These are phyloP conservation scores for Colletotrichum phormii DNA, from an alignment of 2,329 filamentous ascomycete genomes.

Conservation along the genomic window DNA sequence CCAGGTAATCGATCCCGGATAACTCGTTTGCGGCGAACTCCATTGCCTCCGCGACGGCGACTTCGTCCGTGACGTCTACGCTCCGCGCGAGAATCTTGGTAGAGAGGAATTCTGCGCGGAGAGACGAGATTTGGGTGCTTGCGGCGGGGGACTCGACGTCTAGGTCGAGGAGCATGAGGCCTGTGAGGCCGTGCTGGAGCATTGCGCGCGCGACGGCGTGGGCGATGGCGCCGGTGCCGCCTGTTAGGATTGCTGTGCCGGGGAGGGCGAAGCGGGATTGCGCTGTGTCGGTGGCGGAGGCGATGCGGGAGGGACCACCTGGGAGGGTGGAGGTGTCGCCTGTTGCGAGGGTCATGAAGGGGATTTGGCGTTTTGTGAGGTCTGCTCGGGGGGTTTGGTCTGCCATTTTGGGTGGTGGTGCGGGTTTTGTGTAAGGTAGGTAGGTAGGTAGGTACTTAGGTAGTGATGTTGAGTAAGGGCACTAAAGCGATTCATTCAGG, in stretches of 20 bases:
- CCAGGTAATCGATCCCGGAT: conserved; percentile 63
- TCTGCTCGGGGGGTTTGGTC: conserved; percentile 28
- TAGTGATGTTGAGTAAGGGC: no score
- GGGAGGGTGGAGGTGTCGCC: conserved; percentile 17
- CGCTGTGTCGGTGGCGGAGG: conserved; percentile 12
- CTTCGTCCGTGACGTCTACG: conserved; percentile 66
- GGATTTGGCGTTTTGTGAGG: conserved; percentile 42
- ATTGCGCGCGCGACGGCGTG: conserved; percentile 74
- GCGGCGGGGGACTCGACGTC: conserved; percentile 53
- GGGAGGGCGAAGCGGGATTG: conserved; percentile 45
- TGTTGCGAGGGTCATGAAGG: conserved; percentile 42
- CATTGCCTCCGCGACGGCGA: conserved; percentile 68
- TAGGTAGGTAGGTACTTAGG: no score
- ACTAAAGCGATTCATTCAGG: no score
- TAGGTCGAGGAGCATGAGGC: conserved; percentile 71
- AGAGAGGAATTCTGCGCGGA: conserved; percentile 66
- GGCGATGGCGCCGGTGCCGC: conserved; percentile 74
- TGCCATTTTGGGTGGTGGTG: background rate
- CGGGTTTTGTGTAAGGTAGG: background rate
- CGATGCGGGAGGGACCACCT: conserved; percentile 25
- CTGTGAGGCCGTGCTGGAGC: conserved; percentile 74
- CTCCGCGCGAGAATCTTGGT: conserved; percentile 60
- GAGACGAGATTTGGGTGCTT: conserved; percentile 48
- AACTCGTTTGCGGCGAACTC: conserved; percentile 74
- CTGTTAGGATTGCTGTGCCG: conserved; percentile 64